Percentiles rank a stretch among this genome's conserved stretches.
These are phyloP conservation scores for Suillus alpinus DNA, from an alignment of 768 basidiomycete genomes.

Conservation along the genomic window DNA sequence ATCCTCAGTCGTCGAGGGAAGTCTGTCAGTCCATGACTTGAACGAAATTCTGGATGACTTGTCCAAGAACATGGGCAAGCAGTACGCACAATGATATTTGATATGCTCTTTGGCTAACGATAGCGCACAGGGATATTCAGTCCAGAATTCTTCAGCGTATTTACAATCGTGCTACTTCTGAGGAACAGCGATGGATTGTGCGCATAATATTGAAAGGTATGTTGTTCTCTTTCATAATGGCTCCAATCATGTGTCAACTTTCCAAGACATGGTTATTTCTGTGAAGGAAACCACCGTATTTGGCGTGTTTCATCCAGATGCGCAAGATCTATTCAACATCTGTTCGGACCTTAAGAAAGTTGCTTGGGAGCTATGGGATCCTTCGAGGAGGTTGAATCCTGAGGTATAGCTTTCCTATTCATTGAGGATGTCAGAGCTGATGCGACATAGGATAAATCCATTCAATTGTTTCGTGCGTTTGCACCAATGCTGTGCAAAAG, in stretches of 20 bases:
- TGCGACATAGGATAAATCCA: slow-evolving; percentile 67
- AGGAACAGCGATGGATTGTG: slow-evolving; percentile 95
- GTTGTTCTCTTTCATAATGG: not conserved
- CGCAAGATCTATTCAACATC: slow-evolving; percentile 91
- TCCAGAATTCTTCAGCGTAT: slow-evolving; percentile 73
- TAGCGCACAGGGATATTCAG: slow-evolving; percentile 61
- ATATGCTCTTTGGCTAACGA: slow-evolving; percentile 1
- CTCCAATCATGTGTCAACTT: not conserved
- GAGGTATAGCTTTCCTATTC: slow-evolving; percentile 36
- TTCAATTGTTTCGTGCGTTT: slow-evolving; percentile 83
- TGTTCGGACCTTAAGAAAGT: slow-evolving; percentile 96
- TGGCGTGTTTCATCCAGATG: slow-evolving; percentile 89
- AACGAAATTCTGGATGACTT: slow-evolving; percentile 82
- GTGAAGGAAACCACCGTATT: slow-evolving; percentile 95
- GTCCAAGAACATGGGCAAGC: slow-evolving; percentile 66
- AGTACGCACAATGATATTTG: slow-evolving; percentile 41
- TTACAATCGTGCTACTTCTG: slow-evolving; percentile 75
- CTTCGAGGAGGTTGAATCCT: slow-evolving; percentile 58
- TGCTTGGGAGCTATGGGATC: slow-evolving; percentile 84
- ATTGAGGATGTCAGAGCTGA: slow-evolving; percentile 4
- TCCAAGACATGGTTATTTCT: slow-evolving; percentile 82
- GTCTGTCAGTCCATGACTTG: slow-evolving; percentile 76
- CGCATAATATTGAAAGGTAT: slow-evolving; percentile 92
- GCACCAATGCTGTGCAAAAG: slow-evolving; percentile 95
- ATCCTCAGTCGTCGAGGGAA: slow-evolving; percentile 74